Evolutionary conservation across 2,329 filamentous ascomycete species (phyloP), one percentile per base, ranked within the genome.

Genomic region (Exophiala sideris): DNA sequence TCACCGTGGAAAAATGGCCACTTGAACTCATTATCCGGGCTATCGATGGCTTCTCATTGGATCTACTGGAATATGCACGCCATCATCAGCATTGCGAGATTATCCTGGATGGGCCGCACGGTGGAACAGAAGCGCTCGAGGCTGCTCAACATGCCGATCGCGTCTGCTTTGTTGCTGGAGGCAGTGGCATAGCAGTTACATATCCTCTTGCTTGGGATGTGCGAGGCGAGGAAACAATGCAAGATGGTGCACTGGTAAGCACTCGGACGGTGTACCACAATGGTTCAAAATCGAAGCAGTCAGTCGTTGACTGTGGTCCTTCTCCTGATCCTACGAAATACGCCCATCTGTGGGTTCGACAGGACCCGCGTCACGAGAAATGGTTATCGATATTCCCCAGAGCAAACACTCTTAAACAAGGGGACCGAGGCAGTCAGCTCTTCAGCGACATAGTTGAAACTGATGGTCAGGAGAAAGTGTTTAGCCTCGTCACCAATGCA

Each of bases 31-130:
- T 86, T 24, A 80, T 87, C 57, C 79, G 84, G 57, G 77, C 79
- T 3, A 79, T 82, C 59, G 68, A 76, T 41, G 83, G 84, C 10
- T 87, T 87, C 68, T 82, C 83, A 0, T 68, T 70, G 2, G 75
- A 76, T 47, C 73, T 87, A 7, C 72, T 86, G 1, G 63, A 70
- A 32, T 71, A 82, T 61, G 81, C 82, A 1, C 70, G 68, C 7
- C 61, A 67, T 0, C 72, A 79, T 53, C 61, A 71, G 5, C 71
- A 72, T 2, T 71, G 79, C 0, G 60, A 64, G 1, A 71, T 85
- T 20, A 74, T 79, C 5, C 67, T 87, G n/a, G 83, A 87, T 59
- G 84, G 84, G 0, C 84, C 84, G 0, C 86, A 87, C 61, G 84
- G 84, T 36, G 83, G 79, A 8, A 70, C 73, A 0, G 77, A 81